These are phyloP conservation scores for Coniochaeta sp. DNA, from an alignment of 2,329 filamentous ascomycete genomes.

Conservation along the genomic window DNA sequence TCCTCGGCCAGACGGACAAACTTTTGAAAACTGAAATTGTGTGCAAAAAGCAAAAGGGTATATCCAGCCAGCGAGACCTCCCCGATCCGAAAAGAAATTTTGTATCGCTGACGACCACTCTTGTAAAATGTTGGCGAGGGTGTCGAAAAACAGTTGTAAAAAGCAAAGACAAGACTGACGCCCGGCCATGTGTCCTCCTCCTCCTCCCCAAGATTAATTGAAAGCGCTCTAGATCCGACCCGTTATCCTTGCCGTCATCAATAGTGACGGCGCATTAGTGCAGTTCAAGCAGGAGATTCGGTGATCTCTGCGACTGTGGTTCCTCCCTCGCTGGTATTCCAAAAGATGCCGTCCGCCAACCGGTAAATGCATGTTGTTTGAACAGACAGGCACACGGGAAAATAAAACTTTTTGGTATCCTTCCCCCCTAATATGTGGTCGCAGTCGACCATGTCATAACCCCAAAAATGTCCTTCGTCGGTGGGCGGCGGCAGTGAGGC, in stretches of 20 bases:
- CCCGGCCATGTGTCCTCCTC: constrained; percentile 4
- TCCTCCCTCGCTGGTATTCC: background rate
- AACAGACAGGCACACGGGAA: background rate
- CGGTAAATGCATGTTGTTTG: background rate
- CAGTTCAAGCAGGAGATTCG: background rate
- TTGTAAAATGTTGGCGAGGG: constrained; percentile 1
- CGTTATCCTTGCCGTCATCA: no score
- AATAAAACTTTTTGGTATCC: background rate
- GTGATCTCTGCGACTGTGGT: background rate
- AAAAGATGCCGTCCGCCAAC: background rate
- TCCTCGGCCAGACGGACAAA: background rate
- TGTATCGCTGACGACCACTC: constrained; percentile 2
- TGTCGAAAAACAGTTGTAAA: constrained; percentile 1
- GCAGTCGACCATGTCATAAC: background rate
- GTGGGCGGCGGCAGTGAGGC: background rate
- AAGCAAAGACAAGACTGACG: constrained; percentile 2
- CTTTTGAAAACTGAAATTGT: constrained; percentile 3
- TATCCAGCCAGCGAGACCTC: constrained; percentile 17
- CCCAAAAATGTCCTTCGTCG: background rate
- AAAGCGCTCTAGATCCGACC: constrained; percentile 1
- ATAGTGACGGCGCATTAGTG: background rate
- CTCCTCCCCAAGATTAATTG: background rate
- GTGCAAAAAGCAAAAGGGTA: constrained; percentile 13
- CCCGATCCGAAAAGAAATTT: constrained; percentile 6
- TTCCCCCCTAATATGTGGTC: background rate